phyloP scores from a whole-genome alignment of 192 early-diverging fungal species.

The Podila epicladia region DNA sequence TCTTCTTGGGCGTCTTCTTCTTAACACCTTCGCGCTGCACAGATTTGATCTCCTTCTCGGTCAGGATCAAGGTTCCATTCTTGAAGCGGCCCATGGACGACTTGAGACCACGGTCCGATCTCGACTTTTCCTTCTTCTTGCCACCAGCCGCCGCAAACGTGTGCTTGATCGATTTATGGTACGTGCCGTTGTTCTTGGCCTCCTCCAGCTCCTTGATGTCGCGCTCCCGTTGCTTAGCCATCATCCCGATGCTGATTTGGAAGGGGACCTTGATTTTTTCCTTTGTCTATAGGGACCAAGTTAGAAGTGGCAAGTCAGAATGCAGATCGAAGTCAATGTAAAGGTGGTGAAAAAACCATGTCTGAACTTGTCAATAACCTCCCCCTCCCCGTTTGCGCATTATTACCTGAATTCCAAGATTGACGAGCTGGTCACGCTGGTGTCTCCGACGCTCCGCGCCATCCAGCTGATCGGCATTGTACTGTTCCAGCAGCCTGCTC shows the following conservation, averaged over 20 bases:
- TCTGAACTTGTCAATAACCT: not conserved
- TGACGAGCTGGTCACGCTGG: slow-evolving; percentile 39
- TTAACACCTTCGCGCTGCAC: slow-evolving; percentile 47
- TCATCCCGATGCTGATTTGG: slow-evolving; percentile 40
- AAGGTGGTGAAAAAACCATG: not conserved
- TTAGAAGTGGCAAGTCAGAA: not conserved
- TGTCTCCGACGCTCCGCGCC: slow-evolving; percentile 37
- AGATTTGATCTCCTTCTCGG: slow-evolving; percentile 41
- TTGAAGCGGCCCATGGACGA: slow-evolving; percentile 49
- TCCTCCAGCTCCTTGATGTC: slow-evolving; percentile 46
- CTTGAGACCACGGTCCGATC: slow-evolving; percentile 48
- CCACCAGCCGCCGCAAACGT: slow-evolving; percentile 47
- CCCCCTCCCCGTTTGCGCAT: not conserved
- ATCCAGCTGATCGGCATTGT: slow-evolving; percentile 42
- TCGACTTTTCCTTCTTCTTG: slow-evolving; percentile 41
- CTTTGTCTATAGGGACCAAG: slow-evolving; percentile 28
- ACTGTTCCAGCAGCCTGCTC: slow-evolving; percentile 44
- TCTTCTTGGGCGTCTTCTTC: slow-evolving; percentile 35
- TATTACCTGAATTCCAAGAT: slow-evolving; percentile 41
- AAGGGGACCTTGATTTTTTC: slow-evolving; percentile 32
- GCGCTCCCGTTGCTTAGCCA: slow-evolving; percentile 46
- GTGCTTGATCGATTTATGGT: slow-evolving; percentile 49
- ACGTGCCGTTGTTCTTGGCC: slow-evolving; percentile 52
- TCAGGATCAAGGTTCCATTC: slow-evolving; percentile 30
- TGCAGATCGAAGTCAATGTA: not conserved